Evolutionary conservation across 257 asterid genomes (phyloP), one percentile per base, ranked within the genome.

Genomic region (Agastache rugosa): DNA sequence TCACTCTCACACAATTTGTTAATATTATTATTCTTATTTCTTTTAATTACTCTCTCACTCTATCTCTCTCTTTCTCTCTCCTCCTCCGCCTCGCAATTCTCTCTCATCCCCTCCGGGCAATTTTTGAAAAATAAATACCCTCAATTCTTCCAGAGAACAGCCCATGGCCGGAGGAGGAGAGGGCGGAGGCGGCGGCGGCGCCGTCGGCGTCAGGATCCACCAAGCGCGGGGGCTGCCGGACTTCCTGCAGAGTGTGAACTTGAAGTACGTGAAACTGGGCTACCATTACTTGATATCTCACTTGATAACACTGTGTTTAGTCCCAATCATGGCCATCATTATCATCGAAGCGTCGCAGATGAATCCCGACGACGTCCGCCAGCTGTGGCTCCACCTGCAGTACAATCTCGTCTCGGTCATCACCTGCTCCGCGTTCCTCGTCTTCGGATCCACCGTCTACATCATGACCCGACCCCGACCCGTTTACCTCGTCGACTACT

Each of bases 211-310:
- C 47, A 92, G 83, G 92, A 85, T 88, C 92, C 90, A 81, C 41
- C 85, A n/a, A 74, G 74, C 77, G 11, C 83, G 93, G 44, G 76
- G 90, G 77, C 74, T 90, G 4, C 96, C 96, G 75, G 96, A 90
- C 84, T 90, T 90, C 80, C 86, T 90, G 34, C 93, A 87, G 81
- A 90, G 95, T 78, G 96, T 90, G 20, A 90, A 90, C 80, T 76
- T 90, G 45, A 90, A 90, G 90, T 90, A 90, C 79, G 96, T 90
- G 31, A 90, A 88, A 77, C 75, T 90, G n/a, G 96, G 96, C 2
- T 90, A 90, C 85, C 96, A 88, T 73, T 90, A 90, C 88, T 73
- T 90, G 90, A 88, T 90, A 84, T 90, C 95, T 68, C 65, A 90
- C 76, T 77, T 90, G 23, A 75, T 90, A 4, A 87, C 94, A 17